Evolutionary conservation across 2,329 filamentous ascomycete genomes (phyloP).

Genomic region (Clonostachys byssicola): DNA sequence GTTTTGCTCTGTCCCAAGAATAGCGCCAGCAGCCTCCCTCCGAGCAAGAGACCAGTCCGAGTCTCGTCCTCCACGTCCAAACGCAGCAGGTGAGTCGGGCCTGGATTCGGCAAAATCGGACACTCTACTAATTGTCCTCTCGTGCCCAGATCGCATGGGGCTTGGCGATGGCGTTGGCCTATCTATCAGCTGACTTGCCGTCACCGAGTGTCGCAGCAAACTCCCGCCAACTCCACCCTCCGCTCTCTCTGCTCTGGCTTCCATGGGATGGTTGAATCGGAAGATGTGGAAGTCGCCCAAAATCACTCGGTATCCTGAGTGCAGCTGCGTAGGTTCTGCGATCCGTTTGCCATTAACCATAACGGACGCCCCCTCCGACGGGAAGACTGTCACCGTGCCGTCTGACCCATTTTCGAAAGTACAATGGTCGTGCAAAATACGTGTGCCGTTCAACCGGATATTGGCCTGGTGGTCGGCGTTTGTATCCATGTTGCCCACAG

Average conservation of each 20-base stretch:
- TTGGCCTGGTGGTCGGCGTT: slow-evolving; percentile 73
- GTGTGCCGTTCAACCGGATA: slow-evolving; percentile 88
- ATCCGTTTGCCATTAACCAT: slow-evolving; percentile 97
- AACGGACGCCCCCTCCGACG: slow-evolving; percentile 86
- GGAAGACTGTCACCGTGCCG: slow-evolving; percentile 86
- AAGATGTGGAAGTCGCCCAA: slow-evolving; percentile 98
- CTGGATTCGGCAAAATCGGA: slow-evolving; percentile 78
- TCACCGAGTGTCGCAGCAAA: slow-evolving; percentile 77
- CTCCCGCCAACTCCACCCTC: slow-evolving; percentile 74
- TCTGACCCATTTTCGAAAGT: slow-evolving; percentile 85
- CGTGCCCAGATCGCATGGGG: slow-evolving; percentile 66
- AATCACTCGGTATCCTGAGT: slow-evolving; percentile 92
- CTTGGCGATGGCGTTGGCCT: slow-evolving; percentile 55
- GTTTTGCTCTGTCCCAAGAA: slow-evolving; percentile 87
- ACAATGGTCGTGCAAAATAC: slow-evolving; percentile 90
- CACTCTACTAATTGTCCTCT: slow-evolving; percentile 74
- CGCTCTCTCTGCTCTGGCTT: slow-evolving; percentile 87
- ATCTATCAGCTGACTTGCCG: slow-evolving; percentile 54
- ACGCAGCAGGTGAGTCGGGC: slow-evolving; percentile 74
- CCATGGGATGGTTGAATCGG: slow-evolving; percentile 95
- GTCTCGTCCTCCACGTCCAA: slow-evolving; percentile 63
- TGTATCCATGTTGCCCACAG: slow-evolving; percentile 89
- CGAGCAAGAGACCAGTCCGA: slow-evolving; percentile 94
- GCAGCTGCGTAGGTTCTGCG: slow-evolving; percentile 76
- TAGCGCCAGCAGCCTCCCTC: slow-evolving; percentile 86